These are phyloP conservation scores for Fraxinus ornus DNA, from an alignment of 305 asterid genomes.

Conservation along the genomic window DNA sequence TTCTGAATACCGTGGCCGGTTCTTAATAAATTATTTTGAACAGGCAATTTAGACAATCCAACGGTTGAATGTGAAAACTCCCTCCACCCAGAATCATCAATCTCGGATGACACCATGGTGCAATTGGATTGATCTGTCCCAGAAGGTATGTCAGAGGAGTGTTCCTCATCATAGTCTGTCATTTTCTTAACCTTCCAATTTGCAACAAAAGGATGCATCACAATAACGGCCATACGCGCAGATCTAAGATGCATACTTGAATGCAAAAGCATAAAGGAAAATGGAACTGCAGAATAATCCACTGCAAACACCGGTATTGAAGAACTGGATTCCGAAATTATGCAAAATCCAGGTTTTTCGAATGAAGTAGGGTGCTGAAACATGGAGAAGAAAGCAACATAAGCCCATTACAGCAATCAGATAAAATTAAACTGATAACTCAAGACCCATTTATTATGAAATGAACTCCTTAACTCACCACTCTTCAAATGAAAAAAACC, in stretches of 20 bases:
- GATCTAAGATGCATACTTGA: slow-evolving; percentile 44
- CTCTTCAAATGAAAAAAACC: neutral
- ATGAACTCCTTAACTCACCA: neutral
- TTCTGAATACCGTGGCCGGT: slow-evolving; percentile 58
- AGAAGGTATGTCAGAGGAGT: slow-evolving; percentile 9
- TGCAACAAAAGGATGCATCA: slow-evolving; percentile 3
- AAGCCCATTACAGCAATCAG: neutral
- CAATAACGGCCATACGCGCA: slow-evolving; percentile 31
- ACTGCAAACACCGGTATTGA: slow-evolving; percentile 56
- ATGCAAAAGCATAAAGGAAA: slow-evolving; percentile 56
- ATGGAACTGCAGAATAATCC: slow-evolving; percentile 64
- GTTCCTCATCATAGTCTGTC: slow-evolving; percentile 18
- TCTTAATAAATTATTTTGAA: slow-evolving; percentile 44
- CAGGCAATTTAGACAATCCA: slow-evolving; percentile 41
- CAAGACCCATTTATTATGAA: neutral
- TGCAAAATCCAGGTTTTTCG: slow-evolving; percentile 45
- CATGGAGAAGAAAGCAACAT: slow-evolving; percentile 13
- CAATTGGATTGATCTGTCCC: slow-evolving; percentile 26
- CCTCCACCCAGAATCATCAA: slow-evolving; percentile 26
- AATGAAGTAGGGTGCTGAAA: slow-evolving; percentile 47
- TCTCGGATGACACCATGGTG: slow-evolving; percentile 22
- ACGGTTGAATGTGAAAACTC: slow-evolving; percentile 27
- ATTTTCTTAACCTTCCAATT: slow-evolving; percentile 27
- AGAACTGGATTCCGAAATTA: slow-evolving; percentile 46
- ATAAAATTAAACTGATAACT: neutral